phyloP scores from a whole-genome alignment of 768 basidiomycete genomes.

The Naganishia vishniacii region DNA sequence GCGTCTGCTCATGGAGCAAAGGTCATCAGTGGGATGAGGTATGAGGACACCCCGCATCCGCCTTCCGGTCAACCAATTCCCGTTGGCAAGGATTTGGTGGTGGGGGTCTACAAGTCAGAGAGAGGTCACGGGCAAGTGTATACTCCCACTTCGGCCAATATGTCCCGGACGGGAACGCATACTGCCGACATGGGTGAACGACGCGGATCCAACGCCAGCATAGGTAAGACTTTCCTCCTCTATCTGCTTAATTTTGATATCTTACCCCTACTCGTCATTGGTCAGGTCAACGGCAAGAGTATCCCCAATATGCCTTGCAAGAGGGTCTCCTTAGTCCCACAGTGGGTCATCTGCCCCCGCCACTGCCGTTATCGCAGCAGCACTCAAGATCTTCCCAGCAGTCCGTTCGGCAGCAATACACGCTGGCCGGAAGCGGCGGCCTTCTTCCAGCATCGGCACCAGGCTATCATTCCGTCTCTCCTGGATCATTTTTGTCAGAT shows the following conservation, averaged over 20 bases:
- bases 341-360: neutral
- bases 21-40: slow-evolving; percentile 3
- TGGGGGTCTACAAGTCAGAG: neutral
- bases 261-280: too few species aligned
- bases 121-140: neutral
- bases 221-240: neutral
- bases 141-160: neutral
- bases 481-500: neutral
- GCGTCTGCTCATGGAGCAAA: neutral
- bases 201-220: neutral
- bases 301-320: neutral
- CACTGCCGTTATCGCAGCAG: slow-evolving; percentile 8
- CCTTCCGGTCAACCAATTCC: neutral
- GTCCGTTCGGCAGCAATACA: neutral
- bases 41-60: slow-evolving; percentile 4
- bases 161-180: slow-evolving; percentile 11
- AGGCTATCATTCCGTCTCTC: slow-evolving; percentile 7
- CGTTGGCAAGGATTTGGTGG: slow-evolving; percentile 9
- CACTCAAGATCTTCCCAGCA: slow-evolving; percentile 13
- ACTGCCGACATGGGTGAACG: neutral
- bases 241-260: neutral
- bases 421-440: neutral
- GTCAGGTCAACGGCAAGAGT: neutral
- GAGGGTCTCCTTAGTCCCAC: neutral
- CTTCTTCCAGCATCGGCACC: neutral